Evolutionary conservation across 2,329 filamentous ascomycete species (phyloP), one percentile per base, ranked within the genome.

Genomic region (Beauveria sp.): DNA sequence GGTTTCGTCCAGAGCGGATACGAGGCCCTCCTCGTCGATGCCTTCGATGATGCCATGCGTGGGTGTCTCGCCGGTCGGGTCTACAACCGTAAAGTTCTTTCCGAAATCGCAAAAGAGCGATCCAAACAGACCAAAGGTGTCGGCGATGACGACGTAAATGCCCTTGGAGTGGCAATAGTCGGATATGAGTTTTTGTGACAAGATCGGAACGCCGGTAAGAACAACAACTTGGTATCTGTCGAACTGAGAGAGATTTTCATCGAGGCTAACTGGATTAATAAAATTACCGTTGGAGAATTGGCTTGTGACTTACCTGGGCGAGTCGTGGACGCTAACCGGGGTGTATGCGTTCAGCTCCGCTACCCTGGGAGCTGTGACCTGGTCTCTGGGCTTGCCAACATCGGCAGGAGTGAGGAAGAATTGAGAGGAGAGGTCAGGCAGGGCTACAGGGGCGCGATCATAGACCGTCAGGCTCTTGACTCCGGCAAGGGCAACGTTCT

Each of bases 81-180:
- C 95, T 66, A 91, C 87, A 60, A 95, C 86, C 5, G 90, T 91
- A 75, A 99, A 99, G 70, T 95, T 90, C 70, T 93, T 86, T 67
- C 95, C 95, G 72, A 99, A 99, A 71, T 99, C 95, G 70, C 93
- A 97, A 78, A 99, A 99, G 67, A 99, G 89, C 66, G 88, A 90
- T 56, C 95, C 95, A 71, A 99, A 99, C 38, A 99, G 83, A 66
- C 95, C 95, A 70, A 91, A 97, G 0, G 90, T 96, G 71, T 97
- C 93, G 7, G 91, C 86, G 61, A 91, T 85, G 55, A 96, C 87
- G 45, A 99, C 78, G 73, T 91, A 97, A 67, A 99, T 97, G 65
- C 90, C 89, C 74, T 98, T 96, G 65, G 88, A 80, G 75, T 98
- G 95, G 75, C 93, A 96, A 78, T 93, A 98, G 69, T 98, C 92